Evolutionary conservation across 176 grass and related monocot species (phyloP).

Genomic region (Lolium multiflorum): DNA sequence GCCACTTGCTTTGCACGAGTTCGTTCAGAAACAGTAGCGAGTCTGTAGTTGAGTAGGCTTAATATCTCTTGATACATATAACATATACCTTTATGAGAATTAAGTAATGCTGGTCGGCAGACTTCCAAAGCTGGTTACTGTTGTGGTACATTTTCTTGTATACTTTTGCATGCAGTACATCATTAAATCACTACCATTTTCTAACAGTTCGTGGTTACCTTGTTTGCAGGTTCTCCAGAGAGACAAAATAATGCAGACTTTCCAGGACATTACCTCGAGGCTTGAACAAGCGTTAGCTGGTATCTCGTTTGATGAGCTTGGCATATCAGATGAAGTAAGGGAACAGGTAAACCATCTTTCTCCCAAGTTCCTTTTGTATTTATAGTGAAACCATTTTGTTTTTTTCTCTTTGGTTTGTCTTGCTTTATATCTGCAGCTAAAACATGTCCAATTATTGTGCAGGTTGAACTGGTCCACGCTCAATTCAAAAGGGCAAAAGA

Average conservation of each 20-base stretch:
- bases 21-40: slow-evolving; percentile 5
- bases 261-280: slow-evolving; percentile 73
- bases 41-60: slow-evolving; percentile 7
- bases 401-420: neutral
- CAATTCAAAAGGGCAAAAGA: slow-evolving; percentile 99
- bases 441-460: slow-evolving; percentile 43
- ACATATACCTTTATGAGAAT: slow-evolving; percentile 3
- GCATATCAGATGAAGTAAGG: slow-evolving; percentile 93
- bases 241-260: slow-evolving; percentile 75
- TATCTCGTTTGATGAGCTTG: slow-evolving; percentile 84
- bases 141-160: slow-evolving; percentile 17
- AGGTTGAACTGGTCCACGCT: slow-evolving; percentile 86
- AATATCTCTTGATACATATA: slow-evolving; percentile 3
- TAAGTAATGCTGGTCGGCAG: slow-evolving; percentile 2
- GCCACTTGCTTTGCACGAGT: slow-evolving; percentile 7
- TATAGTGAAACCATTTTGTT: neutral
- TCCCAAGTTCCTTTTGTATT: slow-evolving; percentile 13
- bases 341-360: slow-evolving; percentile 72
- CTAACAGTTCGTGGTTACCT: slow-evolving; percentile 7
- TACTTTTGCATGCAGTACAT: neutral
- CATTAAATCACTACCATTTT: slow-evolving; percentile 40
- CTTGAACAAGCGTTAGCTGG: slow-evolving; percentile 75
- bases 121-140: neutral
- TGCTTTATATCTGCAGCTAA: slow-evolving; percentile 35
- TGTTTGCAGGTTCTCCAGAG: slow-evolving; percentile 79